Base-by-base conservation (phyloP, 257 asterid genomes). In the Vinca minor region DNA sequence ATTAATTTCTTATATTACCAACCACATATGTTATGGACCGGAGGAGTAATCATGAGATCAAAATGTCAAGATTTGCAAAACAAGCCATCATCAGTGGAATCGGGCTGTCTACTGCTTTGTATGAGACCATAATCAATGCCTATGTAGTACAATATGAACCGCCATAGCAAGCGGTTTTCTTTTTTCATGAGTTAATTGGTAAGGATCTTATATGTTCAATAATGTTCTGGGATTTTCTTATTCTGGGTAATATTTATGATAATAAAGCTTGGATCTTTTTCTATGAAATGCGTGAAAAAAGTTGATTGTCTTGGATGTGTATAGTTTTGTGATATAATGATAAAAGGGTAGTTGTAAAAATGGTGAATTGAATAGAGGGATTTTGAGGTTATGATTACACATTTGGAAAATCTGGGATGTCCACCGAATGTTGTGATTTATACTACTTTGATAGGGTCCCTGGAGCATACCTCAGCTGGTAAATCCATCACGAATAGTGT, bases 261-360 rank as follows among this genome's bases (percentile, higher is more conserved):
- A n/a, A 76, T 28, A 72, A 70, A 53, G 87, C 75, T 34, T 81
- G 84, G 88, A 23, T 23, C 31, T 36, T 79, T 67, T 88, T 82
- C 31, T 74, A 65, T 74, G 77, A 66, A 46, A 78, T 81, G 59
- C 76, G 66, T 70, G 71, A 69, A 1, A 69, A 69, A n/a, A n/a
- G n/a, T n/a, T n/a, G 52, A 63, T 65, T 52, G 76, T 68, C 5
- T 31, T 80, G 78, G 92, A 85, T 72, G 66, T 56, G 69, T 79
- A 85, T 73, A 88, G 87, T 38, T 88, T 84, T 59, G 92, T 95
- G 72, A n/a, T n/a, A 82, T 88, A 55, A 63, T 86, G 84, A 74
- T 85, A 59, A 88, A 85, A 69, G 95, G 92, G 67, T 85, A n/a
- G 89, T 67, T 81, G 87, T 74, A 85, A 77, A 7, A 73, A 62